These are phyloP conservation scores for Scalesia atractyloides DNA, from an alignment of 129 eudicot genomes.

Conservation along the genomic window DNA sequence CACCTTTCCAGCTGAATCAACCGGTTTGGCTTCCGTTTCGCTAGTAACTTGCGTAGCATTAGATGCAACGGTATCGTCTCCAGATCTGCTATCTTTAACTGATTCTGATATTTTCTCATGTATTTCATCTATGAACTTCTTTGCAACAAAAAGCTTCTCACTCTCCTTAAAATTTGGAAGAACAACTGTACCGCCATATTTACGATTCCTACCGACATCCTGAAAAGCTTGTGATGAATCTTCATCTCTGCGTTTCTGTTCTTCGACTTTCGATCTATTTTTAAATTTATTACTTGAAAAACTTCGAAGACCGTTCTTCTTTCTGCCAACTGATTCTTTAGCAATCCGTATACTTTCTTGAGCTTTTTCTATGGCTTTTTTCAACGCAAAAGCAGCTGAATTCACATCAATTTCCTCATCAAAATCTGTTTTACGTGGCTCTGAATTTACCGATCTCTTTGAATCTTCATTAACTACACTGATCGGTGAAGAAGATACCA, in stretches of 20 bases:
- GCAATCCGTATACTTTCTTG: conserved; percentile 90
- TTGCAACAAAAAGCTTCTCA: conserved; percentile 32
- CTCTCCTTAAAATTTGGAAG: conserved; percentile 26
- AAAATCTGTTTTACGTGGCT: conserved; percentile 29
- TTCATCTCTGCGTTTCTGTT: background rate
- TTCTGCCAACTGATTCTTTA: conserved; percentile 75
- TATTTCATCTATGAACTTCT: conserved; percentile 36
- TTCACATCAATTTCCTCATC: conserved; percentile 74
- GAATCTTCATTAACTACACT: conserved; percentile 28
- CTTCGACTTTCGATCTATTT: conserved; percentile 36
- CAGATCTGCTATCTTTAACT: conserved; percentile 32
- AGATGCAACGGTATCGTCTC: conserved; percentile 18
- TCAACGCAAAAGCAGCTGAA: conserved; percentile 81
- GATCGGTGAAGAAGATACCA: conserved; percentile 23
- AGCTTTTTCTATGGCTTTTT: conserved; percentile 86
- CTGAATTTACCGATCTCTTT: conserved; percentile 34
- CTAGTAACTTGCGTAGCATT: conserved; percentile 9
- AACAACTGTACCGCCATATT: background rate
- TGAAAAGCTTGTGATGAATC: conserved; percentile 22
- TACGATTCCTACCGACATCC: background rate
- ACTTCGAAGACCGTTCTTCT: conserved; percentile 53
- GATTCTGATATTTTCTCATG: conserved; percentile 35
- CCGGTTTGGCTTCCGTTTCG: conserved; percentile 18
- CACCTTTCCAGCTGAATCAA: conserved; percentile 37
- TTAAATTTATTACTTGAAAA: conserved; percentile 39